Evolutionary conservation across 768 basidiomycete genomes (phyloP), one percentile per base, ranked within the genome.

Genomic region (Hortiboletus flavorubellus): DNA sequence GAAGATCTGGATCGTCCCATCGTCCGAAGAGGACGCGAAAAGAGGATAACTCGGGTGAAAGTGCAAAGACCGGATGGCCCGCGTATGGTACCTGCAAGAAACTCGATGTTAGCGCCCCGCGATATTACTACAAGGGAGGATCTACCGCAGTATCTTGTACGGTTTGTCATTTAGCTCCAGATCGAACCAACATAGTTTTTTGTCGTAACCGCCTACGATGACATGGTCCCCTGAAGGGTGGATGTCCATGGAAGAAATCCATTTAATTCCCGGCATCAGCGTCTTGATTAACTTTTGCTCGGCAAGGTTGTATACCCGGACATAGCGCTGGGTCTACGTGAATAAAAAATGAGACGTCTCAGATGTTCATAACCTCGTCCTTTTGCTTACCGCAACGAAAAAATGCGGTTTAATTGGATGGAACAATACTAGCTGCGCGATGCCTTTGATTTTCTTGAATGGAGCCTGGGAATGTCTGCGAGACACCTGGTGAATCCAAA

Each of bases 121-220:
- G 53, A 51, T 30, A 34, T 34, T 16, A 45, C 21, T 10, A 9
- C 15, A 7, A 48, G 15, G n/a, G 33, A 44, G 42, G 37, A 54
- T 55, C 49, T 71, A 92, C 93, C 93, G 84, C 63, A 99, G 76
- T 51, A 97, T 85, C 75, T 97, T 98, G 81, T 96, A 99, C 1
- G 97, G 97, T 71, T 96, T 97, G 59, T 91, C 89, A 62, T 89
- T 92, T 52, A 99, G 84, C 66, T 98, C 97, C 60, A 99, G 78
- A 76, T 99, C 97, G 72, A 98, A 98, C 97, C 97, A 99, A 71
- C 93, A 95, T 15, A 99, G 76, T 71, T 98, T 97, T 62, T 91
- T 87, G 75, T 99, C 97, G 72, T 98, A 98, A 45, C 93, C 93
- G 55, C 97, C 97, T 47, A 99, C 91, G 58, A 99, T 93, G 57